Evolutionary conservation across 768 basidiomycete species (phyloP).

Genomic region (Leucocoprinus leucothites): DNA sequence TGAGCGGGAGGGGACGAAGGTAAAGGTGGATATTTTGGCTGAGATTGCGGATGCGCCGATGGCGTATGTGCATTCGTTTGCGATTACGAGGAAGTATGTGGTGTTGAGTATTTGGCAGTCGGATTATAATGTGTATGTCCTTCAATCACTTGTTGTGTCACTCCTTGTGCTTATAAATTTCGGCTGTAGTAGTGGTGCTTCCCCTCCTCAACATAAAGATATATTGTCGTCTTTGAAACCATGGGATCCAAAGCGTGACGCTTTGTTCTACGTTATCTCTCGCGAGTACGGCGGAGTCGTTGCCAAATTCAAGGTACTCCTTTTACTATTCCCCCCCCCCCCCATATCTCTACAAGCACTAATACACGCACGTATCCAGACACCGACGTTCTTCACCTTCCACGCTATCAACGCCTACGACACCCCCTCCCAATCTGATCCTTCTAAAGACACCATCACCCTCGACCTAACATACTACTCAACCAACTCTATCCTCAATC

Average conservation of each 20-base stretch:
- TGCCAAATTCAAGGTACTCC: background rate
- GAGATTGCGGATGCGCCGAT: constrained; percentile 7
- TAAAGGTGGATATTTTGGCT: constrained; percentile 5
- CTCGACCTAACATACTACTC: constrained; percentile 4
- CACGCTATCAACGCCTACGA: constrained; percentile 7
- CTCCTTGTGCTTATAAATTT: too few relatives aligned
- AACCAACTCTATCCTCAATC: constrained; percentile 2
- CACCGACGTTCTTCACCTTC: constrained; percentile 5
- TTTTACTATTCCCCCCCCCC: background rate
- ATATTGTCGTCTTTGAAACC: background rate
- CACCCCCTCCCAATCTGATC: background rate
- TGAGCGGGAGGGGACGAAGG: background rate
- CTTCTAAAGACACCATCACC: background rate
- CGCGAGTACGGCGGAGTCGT: constrained; percentile 1
- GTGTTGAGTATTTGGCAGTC: constrained; percentile 3
- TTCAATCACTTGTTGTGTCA: background rate
- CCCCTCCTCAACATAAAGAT: background rate
- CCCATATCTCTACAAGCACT: too few relatives aligned
- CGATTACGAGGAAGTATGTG: background rate
- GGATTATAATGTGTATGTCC: constrained; percentile 1
- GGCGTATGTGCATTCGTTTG: constrained; percentile 11
- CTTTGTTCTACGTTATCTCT: constrained; percentile 4
- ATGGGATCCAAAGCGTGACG: background rate
- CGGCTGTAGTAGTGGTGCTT: background rate
- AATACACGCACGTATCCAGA: background rate